phyloP scores from a whole-genome alignment of 176 grass and related monocot genomes.

The Zea luxurians region DNA sequence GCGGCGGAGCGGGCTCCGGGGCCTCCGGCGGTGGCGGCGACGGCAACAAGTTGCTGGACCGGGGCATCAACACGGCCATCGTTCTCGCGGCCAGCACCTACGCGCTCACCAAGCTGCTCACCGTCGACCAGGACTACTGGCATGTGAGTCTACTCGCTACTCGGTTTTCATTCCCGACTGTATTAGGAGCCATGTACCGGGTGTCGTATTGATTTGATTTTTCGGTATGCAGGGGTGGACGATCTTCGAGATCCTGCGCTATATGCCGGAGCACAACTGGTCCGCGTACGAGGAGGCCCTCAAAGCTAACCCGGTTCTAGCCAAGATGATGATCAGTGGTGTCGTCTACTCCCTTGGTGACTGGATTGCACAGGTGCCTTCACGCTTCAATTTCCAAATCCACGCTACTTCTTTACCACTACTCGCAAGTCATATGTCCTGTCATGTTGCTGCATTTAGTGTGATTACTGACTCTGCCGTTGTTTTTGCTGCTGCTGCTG shows the following conservation, averaged over 20 bases:
- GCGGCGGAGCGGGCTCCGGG: not conserved
- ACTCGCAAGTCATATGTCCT: not conserved
- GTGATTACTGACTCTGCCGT: not conserved
- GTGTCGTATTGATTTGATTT: not conserved
- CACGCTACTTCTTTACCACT: not conserved
- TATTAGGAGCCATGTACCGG: not conserved
- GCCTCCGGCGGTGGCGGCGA: conserved; percentile 2
- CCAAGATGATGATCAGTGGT: conserved; percentile 99
- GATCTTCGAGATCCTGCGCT: conserved; percentile 83
- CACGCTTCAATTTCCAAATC: not conserved
- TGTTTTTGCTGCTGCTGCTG: not conserved
- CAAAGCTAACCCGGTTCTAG: conserved; percentile 85
- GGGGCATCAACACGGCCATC: conserved; percentile 77
- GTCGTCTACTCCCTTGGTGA: conserved; percentile 93
- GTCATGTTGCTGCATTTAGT: not conserved
- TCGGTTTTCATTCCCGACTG: not conserved
- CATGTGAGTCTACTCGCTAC: conserved; percentile 51
- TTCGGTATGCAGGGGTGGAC: conserved; percentile 70
- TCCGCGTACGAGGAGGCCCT: conserved; percentile 90
- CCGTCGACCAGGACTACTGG: conserved; percentile 96
- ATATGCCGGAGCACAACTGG: conserved; percentile 96
- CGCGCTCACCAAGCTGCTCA: conserved; percentile 89
- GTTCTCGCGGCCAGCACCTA: conserved; percentile 89
- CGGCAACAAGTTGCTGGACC: conserved; percentile 55
- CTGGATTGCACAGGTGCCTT: conserved; percentile 87